These are phyloP conservation scores for Penicillium alfredii DNA, from an alignment of 495 filamentous ascomycete species.

Conservation along the genomic window DNA sequence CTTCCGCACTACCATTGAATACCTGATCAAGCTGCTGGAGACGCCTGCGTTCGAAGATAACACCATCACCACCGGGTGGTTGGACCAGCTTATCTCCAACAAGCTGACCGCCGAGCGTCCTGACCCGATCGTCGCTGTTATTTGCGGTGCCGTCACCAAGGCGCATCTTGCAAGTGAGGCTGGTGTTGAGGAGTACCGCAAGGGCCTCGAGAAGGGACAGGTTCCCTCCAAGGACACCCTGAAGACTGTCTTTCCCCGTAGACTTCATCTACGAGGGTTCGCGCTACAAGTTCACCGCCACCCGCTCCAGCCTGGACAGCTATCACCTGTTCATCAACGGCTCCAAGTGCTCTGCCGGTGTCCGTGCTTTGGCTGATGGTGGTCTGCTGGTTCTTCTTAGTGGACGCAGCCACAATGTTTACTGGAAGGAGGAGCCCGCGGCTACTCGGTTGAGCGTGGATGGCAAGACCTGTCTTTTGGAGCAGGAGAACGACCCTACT, in stretches of 20 bases:
- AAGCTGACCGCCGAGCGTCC: constrained; percentile 95
- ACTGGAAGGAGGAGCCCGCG: constrained; percentile 98
- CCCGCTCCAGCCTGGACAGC: constrained; percentile 84
- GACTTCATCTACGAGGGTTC: constrained; percentile 98
- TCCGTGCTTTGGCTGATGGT: constrained; percentile 88
- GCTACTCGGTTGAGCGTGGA: constrained; percentile 95
- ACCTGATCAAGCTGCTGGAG: constrained; percentile 97
- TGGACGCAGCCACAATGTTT: constrained; percentile 93
- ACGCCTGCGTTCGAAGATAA: constrained; percentile 98
- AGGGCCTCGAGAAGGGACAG: constrained; percentile 92
- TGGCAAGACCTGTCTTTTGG: constrained; percentile 93
- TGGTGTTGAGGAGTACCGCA: constrained; percentile 79
- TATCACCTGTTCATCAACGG: constrained; percentile 99
- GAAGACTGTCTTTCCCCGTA: constrained; percentile 94
- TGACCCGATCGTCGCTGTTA: constrained; percentile 81
- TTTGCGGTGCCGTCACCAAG: constrained; percentile 92
- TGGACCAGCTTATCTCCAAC: constrained; percentile 97
- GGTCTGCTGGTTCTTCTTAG: constrained; percentile 86
- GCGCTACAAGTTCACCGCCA: constrained; percentile 98
- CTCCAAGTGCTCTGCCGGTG: constrained; percentile 89
- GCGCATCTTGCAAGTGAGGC: constrained; percentile 88
- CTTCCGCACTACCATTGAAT: constrained; percentile 97
- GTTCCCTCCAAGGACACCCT: constrained; percentile 93
- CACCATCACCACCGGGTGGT: constrained; percentile 98
- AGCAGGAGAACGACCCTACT: constrained; percentile 98